Percentiles rank a stretch among this genome's conserved stretches.
Conservation (phyloP, 2,329 filamentous ascomycete genomes). For the Rosellinia necatrix region DNA sequence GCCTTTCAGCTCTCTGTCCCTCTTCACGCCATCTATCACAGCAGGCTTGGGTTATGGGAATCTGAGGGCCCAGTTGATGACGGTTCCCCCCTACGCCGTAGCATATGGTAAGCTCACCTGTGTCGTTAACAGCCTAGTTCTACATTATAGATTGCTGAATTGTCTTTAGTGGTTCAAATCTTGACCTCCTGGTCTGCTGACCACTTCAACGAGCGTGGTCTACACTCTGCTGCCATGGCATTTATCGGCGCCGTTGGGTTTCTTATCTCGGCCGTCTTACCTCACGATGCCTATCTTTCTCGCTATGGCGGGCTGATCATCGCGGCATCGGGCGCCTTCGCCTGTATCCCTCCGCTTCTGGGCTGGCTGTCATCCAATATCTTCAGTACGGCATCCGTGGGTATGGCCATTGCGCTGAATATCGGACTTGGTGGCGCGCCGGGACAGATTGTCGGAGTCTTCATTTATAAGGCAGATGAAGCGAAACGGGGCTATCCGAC, state of each 20-base stretch:
- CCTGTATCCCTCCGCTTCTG: conserved; percentile 70
- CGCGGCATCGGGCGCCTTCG: conserved; percentile 67
- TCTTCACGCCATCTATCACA: conserved; percentile 64
- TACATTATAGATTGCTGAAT: conserved; percentile 1
- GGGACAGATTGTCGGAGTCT: conserved; percentile 73
- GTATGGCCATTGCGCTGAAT: conserved; percentile 72
- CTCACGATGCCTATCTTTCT: conserved; percentile 59
- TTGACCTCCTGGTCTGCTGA: conserved; percentile 65
- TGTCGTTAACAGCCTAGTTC: neutral
- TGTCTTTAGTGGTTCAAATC: conserved; percentile 41
- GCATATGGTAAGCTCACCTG: conserved; percentile 43
- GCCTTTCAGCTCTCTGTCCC: conserved; percentile 43
- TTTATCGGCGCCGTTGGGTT: conserved; percentile 55
- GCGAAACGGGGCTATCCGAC: conserved; percentile 66
- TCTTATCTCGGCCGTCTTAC: conserved; percentile 66
- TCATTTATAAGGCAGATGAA: conserved; percentile 72
- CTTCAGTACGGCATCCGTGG: conserved; percentile 66
- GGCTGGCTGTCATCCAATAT: conserved; percentile 73
- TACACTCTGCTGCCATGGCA: conserved; percentile 50
- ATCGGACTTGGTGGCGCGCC: conserved; percentile 68
- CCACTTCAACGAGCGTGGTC: conserved; percentile 58
- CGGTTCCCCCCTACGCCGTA: conserved; percentile 68
- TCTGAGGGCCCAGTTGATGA: conserved; percentile 64
- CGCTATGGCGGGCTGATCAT: conserved; percentile 75
- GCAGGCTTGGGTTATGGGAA: conserved; percentile 42